Conservation (phyloP, 345 rosid genomes). For the Linum lewisii region DNA sequence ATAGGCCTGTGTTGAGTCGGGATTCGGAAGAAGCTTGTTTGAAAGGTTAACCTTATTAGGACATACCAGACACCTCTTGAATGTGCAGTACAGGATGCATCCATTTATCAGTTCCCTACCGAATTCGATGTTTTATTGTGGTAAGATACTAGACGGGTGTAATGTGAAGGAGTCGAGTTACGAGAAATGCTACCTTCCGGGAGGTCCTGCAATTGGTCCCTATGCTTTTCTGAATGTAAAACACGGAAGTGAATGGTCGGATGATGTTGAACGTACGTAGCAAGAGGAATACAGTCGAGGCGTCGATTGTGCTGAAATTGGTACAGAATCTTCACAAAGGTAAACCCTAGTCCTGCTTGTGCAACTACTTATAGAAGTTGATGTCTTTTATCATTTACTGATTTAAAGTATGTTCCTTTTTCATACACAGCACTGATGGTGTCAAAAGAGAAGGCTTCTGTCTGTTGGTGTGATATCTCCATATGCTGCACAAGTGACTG, state of each 20-base stretch:
- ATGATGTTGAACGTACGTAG: slow-evolving; percentile 5
- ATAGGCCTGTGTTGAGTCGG: slow-evolving; percentile 8
- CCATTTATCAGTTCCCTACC: slow-evolving; percentile 23
- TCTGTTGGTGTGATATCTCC: slow-evolving; percentile 23
- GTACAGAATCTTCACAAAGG: slow-evolving; percentile 13
- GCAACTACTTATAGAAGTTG: too few relatives aligned
- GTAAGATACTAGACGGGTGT: slow-evolving; percentile 5
- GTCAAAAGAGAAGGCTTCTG: slow-evolving; percentile 10
- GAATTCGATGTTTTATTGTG: slow-evolving; percentile 11
- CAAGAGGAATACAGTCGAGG: slow-evolving; percentile 17
- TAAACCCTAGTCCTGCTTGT: neutral
- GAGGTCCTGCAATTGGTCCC: slow-evolving; percentile 27
- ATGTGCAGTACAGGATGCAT: slow-evolving; percentile 19
- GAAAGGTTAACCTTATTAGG: slow-evolving; percentile 14
- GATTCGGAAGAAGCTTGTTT: slow-evolving; percentile 18
- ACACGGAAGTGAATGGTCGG: slow-evolving; percentile 10
- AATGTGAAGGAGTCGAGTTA: slow-evolving; percentile 7
- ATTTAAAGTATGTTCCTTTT: slow-evolving; percentile 1
- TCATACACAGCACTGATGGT: slow-evolving; percentile 17
- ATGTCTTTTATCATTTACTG: too few relatives aligned
- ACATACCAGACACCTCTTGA: slow-evolving; percentile 8
- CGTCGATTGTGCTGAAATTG: slow-evolving; percentile 9
- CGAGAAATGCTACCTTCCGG: slow-evolving; percentile 10
- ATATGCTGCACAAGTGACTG: slow-evolving; percentile 19
- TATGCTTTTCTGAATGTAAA: slow-evolving; percentile 24